Evolutionary conservation across 805 yeast genomes (phyloP), one percentile per base, ranked within the genome.

Genomic region (Blastobotrys muscicola): DNA sequence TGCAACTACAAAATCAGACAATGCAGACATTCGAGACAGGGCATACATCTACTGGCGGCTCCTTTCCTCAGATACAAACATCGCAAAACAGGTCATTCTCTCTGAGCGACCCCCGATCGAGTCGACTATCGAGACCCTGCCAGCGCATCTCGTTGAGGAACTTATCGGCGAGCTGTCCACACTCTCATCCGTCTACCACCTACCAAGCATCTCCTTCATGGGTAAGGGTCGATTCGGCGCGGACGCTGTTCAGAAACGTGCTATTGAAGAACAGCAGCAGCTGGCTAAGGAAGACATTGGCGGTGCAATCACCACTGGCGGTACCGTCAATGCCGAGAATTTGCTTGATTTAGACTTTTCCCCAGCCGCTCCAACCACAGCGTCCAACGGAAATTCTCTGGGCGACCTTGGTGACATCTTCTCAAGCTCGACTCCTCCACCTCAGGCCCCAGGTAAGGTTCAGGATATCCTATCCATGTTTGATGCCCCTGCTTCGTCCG

Each of bases 31-130:
- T 12, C 71, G 96, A 49, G 94, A 85, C 56, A 65, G 96, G 38
- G 95, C 92, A 0, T 84, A 71, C 57, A 80, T 86, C 54, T 89
- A 89, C 65, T 85, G 95, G 95, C 73, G 95, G 43, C 60, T 89
- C 37, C 63, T 89, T 8, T 77, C 94, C 1, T 78, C 86, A 53
- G 97, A 90, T 56, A 76, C 80, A 2, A 81, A 84, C 39, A 77
- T 87, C 50, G 94, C 82, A 41, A 67, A 71, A 50, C 67, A 70
- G 36, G 68, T 85, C 38, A 70, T 85, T 26, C 62, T 80, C 45
- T 69, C 77, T 8, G 74, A 73, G 48, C 66, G 84, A 44, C 94
- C 95, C 9, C 75, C 77, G 8, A 76, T 92, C 46, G 74, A 76
- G 36, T 73, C 85, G 2, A 80, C 87, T 1, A 76, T 89, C 29